Evolutionary conservation across 2,329 filamentous ascomycete species (phyloP).

Genomic region (Aspergillus floridensis): DNA sequence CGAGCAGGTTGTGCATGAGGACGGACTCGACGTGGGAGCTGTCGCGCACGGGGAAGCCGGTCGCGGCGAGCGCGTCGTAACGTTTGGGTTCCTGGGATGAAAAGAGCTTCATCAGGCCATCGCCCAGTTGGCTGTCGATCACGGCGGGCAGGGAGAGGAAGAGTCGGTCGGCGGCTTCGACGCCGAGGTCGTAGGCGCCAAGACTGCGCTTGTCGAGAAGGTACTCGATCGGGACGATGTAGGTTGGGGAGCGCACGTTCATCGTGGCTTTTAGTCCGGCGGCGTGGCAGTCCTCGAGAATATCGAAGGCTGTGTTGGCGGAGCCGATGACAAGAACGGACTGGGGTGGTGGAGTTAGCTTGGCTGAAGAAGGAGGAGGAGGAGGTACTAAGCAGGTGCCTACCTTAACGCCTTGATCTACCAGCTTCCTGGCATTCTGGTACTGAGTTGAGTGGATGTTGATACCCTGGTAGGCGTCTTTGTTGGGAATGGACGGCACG

Average conservation of each 20-base stretch:
- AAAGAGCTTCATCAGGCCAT: conserved; percentile 20
- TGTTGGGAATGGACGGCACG: conserved; percentile 13
- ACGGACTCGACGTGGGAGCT: conserved; percentile 20
- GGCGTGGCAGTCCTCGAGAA: conserved; percentile 47
- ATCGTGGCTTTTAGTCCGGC: conserved; percentile 46
- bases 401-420: conserved; percentile 14
- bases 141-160: not conserved
- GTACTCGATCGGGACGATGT: conserved; percentile 25
- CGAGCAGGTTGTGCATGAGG: conserved; percentile 36
- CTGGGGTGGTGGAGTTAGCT: conserved; percentile 17
- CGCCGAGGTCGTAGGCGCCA: conserved; percentile 27
- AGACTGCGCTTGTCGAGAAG: conserved; percentile 20
- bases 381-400: not conserved
- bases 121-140: conserved; percentile 14
- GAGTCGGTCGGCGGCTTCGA: conserved; percentile 8
- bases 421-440: conserved; percentile 10
- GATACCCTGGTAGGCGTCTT: conserved; percentile 13
- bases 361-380: not conserved
- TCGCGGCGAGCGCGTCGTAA: conserved; percentile 32
- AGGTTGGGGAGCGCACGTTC: conserved; percentile 45
- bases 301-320: conserved; percentile 50
- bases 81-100: conserved; percentile 33
- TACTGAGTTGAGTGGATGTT: conserved; percentile 17
- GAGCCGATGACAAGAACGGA: conserved; percentile 47
- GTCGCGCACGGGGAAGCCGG: conserved; percentile 41